Base-by-base conservation (phyloP, 2,329 filamentous ascomycete species). In the Bipolaris zeicola region DNA sequence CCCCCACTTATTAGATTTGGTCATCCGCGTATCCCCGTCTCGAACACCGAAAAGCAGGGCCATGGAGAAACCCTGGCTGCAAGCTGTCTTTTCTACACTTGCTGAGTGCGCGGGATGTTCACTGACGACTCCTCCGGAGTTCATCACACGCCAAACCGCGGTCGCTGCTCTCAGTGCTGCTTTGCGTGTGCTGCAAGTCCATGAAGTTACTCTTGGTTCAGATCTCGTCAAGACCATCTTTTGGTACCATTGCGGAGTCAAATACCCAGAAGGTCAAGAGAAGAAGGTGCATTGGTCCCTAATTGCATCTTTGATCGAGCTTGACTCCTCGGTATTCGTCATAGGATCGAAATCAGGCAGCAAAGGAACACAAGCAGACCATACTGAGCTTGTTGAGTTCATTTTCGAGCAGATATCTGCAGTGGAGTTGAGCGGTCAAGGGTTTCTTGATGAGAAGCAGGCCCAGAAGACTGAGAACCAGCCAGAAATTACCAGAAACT, bases 1-100 rank as follows among this genome's bases (percentile, higher is more conserved):
- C n/a, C 65, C 70, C 13, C 62, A 67, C 31, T 57, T 82, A 14
- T 65, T 81, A 4, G 74, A 79, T 41, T 58, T 81, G 36, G 73
- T 75, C 5, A 69, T 81, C 7, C 74, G 77, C 34, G 76, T 72
- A 28, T 76, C 74, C 5, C 72, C 77, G 22, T 73, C 72, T 3
- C 72, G 71, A 16, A 80, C 76, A 3, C 75, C 77, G 7, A 77
- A 75, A 52, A 72, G 74, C 53, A 76, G 72, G 20, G 62, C 73
- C 8, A 65, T 72, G 6, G 79, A 81, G 57, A 69, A 67, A 37
- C 74, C 79, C 3, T 82, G 80, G 80, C 67, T 81, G 8, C 77
- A 81, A 49, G 66, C 70, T 11, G 64, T 77, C 7, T 77, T 81
- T 45, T 53, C 67, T 5, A 69, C 71, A 1, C 67, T 81, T 7